These are phyloP conservation scores for Neurospora sp. DNA, from an alignment of 495 filamentous ascomycete species.

Conservation along the genomic window DNA sequence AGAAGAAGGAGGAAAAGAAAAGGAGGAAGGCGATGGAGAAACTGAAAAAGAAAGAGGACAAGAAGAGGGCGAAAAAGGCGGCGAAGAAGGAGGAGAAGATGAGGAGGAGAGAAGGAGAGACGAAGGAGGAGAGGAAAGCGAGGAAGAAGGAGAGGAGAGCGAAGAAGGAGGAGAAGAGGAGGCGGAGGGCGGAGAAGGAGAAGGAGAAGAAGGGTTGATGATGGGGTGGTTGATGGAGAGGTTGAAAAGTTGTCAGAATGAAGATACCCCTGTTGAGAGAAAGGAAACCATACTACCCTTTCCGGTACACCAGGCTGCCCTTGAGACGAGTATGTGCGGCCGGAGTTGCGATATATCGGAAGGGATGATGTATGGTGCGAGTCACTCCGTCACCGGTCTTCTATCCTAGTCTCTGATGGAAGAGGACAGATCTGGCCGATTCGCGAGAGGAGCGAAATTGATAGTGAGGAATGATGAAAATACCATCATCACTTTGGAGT, in stretches of 20 bases:
- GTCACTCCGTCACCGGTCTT: neutral
- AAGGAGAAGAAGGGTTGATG: neutral
- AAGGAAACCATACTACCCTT: neutral
- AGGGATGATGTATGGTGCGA: neutral
- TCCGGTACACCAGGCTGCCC: neutral
- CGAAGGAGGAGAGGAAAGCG: conserved; percentile 31
- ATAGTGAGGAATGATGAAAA: neutral
- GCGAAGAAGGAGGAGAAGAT: conserved; percentile 16
- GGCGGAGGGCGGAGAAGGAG: conserved; percentile 5
- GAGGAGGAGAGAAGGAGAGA: conserved; percentile 14
- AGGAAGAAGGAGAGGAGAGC: conserved; percentile 34
- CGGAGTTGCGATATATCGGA: neutral
- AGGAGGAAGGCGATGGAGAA: conserved; percentile 15
- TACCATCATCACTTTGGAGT: neutral
- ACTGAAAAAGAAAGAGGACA: conserved; percentile 5
- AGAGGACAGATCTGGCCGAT: neutral
- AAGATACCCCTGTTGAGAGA: neutral
- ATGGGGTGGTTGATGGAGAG: neutral
- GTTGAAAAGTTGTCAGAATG: neutral
- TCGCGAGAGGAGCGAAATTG: neutral
- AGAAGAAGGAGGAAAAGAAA: conserved; percentile 25
- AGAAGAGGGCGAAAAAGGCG: conserved; percentile 11
- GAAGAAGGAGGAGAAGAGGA: conserved; percentile 34
- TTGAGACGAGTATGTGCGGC: neutral
- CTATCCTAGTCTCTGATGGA: neutral